Conservation (phyloP, 495 filamentous ascomycete species). For the Evansstolkia leycettana region DNA sequence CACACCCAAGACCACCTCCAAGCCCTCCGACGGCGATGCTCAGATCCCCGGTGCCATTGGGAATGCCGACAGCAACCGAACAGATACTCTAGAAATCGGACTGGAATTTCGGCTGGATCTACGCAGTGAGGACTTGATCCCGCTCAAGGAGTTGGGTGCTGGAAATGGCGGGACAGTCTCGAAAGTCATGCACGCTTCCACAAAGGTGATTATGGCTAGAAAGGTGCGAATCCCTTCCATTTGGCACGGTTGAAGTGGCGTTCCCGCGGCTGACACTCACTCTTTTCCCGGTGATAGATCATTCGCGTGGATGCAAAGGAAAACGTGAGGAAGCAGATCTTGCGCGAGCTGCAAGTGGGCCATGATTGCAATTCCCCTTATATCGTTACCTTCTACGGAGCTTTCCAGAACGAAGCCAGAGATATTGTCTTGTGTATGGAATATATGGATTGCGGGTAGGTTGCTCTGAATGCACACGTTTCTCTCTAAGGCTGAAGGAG, state of each 20-base stretch:
- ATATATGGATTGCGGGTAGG: conserved; percentile 98
- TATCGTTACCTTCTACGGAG: conserved; percentile 95
- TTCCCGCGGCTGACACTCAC: background rate
- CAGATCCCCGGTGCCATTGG: conserved; percentile 47
- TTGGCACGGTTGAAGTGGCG: background rate
- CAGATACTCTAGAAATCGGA: conserved; percentile 85
- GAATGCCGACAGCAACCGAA: conserved; percentile 45
- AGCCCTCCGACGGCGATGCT: conserved; percentile 45
- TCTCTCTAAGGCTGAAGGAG: too few relatives aligned
- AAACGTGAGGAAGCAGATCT: conserved; percentile 88
- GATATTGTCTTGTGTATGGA: conserved; percentile 99
- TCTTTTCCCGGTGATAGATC: conserved; percentile 45
- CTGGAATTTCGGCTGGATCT: conserved; percentile 92
- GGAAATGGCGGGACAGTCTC: conserved; percentile 97
- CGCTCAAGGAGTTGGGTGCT: conserved; percentile 86
- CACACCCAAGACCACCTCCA: conserved; percentile 45
- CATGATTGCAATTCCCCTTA: conserved; percentile 93
- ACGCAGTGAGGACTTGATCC: conserved; percentile 80
- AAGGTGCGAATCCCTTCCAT: conserved; percentile 53
- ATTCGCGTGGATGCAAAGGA: conserved; percentile 98
- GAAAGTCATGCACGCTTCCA: conserved; percentile 91
- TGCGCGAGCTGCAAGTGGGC: conserved; percentile 94
- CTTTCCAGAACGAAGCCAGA: conserved; percentile 87
- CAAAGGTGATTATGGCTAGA: conserved; percentile 90
- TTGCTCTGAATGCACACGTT: conserved; percentile 3